Evolutionary conservation across 2,329 filamentous ascomycete genomes (phyloP).

Genomic region (Botrytis squamosa): DNA sequence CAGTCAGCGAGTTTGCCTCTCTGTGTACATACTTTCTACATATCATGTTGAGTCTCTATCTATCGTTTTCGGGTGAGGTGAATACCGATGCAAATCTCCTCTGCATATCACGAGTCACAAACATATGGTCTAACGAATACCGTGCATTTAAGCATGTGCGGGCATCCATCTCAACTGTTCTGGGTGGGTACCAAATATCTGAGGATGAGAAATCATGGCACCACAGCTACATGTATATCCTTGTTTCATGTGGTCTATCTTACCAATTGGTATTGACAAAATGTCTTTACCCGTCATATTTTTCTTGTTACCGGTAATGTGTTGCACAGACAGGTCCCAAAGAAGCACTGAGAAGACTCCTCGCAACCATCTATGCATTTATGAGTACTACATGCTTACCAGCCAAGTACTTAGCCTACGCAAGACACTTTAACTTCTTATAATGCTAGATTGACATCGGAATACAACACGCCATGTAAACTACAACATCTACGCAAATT

Average conservation of each 20-base stretch:
- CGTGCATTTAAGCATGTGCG: slow-evolving; percentile 1
- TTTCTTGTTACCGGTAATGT: background rate
- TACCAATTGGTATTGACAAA: slow-evolving; percentile 4
- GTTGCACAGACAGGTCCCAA: slow-evolving; percentile 6
- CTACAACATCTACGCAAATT: background rate
- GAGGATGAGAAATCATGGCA: slow-evolving; percentile 13
- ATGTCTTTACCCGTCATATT: slow-evolving; percentile 5
- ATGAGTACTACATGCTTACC: background rate
- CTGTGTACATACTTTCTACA: slow-evolving; percentile 3
- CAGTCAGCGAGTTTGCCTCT: slow-evolving; percentile 1
- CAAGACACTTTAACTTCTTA: background rate
- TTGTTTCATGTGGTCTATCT: slow-evolving; percentile 1
- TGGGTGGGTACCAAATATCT: slow-evolving; percentile 6
- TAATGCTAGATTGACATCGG: slow-evolving; percentile 8
- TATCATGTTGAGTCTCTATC: background rate
- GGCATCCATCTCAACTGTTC: slow-evolving; percentile 16
- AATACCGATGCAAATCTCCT: slow-evolving; percentile 14
- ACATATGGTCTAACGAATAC: slow-evolving; percentile 11
- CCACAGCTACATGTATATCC: slow-evolving; percentile 4
- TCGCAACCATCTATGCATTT: background rate
- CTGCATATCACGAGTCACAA: slow-evolving; percentile 7
- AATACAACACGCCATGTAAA: background rate
- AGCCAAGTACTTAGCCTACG: background rate
- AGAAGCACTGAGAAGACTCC: background rate
- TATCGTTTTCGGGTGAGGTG: background rate